Percentiles rank a stretch among this genome's conserved stretches.
Evolutionary conservation across 352 stramenopile genomes (phyloP).

Genomic region (Phytophthora chlamydospora): DNA sequence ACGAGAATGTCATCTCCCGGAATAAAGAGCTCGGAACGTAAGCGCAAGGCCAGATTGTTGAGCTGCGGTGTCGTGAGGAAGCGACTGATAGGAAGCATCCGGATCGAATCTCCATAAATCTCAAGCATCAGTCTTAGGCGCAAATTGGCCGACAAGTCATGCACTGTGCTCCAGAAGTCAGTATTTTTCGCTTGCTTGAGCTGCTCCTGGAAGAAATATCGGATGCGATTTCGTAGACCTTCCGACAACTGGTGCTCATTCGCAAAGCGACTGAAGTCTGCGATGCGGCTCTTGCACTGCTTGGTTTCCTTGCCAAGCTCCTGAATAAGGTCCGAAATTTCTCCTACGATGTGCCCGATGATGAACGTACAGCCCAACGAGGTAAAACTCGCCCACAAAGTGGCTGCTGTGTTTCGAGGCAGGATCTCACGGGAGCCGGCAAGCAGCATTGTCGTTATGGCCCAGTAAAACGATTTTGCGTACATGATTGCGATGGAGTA

Average conservation of each 20-base stretch:
- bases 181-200: constrained; percentile 63
- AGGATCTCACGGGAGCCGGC: constrained; percentile 74
- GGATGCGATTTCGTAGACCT: constrained; percentile 55
- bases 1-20: constrained; percentile 27
- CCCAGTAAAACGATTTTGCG: constrained; percentile 78
- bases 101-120: constrained; percentile 56
- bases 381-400: constrained; percentile 58
- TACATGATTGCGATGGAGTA: constrained; percentile 53
- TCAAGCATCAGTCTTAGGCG: constrained; percentile 71
- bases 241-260: constrained; percentile 56
- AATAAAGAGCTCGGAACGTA: constrained; percentile 64
- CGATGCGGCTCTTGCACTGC: constrained; percentile 60
- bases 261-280: constrained; percentile 68
- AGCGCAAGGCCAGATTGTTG: constrained; percentile 52
- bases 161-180: constrained; percentile 58
- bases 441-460: constrained; percentile 66
- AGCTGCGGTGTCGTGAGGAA: constrained; percentile 56
- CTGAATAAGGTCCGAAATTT: constrained; percentile 79
- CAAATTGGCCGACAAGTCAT: constrained; percentile 70
- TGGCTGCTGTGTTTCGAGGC: constrained; percentile 53
- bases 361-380: constrained; percentile 78
- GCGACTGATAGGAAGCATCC: constrained; percentile 49
- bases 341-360: constrained; percentile 74
- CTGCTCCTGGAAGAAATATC: constrained; percentile 69
- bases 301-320: constrained; percentile 75